Evolutionary conservation across 441 rosid species (phyloP).

Genomic region (Populus hybrid): DNA sequence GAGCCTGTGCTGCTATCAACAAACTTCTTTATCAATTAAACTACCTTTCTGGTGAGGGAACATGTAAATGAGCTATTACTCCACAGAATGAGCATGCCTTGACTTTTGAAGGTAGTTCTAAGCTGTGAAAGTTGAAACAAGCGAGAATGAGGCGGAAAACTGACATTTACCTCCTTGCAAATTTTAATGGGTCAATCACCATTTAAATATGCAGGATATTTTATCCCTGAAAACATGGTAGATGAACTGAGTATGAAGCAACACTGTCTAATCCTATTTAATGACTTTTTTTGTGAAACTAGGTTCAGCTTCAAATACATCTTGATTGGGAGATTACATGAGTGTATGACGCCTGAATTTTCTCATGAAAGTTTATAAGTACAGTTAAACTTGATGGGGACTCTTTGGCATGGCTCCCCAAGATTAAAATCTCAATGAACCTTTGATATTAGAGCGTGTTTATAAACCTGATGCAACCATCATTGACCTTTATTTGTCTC

Average conservation of each 20-base stretch:
- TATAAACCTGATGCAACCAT: constrained; percentile 4
- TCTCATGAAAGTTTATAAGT: not conserved
- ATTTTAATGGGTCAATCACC: not conserved
- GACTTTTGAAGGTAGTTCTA: not conserved
- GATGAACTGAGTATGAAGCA: not conserved
- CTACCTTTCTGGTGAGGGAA: not conserved
- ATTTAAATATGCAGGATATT: not conserved
- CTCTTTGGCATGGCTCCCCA: not conserved
- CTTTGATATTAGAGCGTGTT: not conserved
- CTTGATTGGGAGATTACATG: not conserved
- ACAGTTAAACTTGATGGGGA: not conserved
- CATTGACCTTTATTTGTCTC: constrained; percentile 26
- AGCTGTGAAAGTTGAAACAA: not conserved
- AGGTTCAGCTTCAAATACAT: not conserved
- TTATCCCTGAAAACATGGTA: not conserved
- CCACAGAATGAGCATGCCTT: not conserved
- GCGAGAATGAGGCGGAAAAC: not conserved
- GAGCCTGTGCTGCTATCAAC: not conserved
- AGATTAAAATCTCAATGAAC: not conserved
- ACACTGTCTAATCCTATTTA: not conserved
- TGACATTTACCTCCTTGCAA: not conserved
- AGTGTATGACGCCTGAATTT: not conserved
- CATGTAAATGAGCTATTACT: not conserved
- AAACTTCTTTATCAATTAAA: constrained; percentile 4
- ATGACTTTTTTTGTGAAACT: not conserved